Evolutionary conservation across 2,329 filamentous ascomycete genomes (phyloP), one percentile per base, ranked within the genome.

Genomic region (Fusarium caatingaense): DNA sequence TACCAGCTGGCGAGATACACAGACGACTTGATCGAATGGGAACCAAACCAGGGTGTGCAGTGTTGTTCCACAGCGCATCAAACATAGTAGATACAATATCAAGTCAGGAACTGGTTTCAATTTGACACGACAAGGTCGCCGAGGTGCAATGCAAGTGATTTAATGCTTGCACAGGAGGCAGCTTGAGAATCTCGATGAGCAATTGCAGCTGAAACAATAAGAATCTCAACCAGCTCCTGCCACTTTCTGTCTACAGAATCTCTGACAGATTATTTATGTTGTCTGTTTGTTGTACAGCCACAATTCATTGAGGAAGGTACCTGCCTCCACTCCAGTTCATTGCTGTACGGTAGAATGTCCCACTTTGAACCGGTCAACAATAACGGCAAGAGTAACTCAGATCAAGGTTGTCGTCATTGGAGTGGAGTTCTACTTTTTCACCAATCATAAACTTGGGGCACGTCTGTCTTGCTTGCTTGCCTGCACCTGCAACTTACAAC

Each of bases 371-470:
- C 65, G 69, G 34, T 37, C 34, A 37, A 37, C 11, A 47, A 57
- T 46, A 47, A 32, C 32, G 25, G 41, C 42, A 56, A 30, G 49
- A 56, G 48, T 44, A 50, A 45, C 46, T 25, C 53, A 63, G 68
- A 62, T 65, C 68, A 48, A 64, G 18, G 32, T 40, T 28, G 66
- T 70, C 72, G 72, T 75, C 72, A 74, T 71, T 53, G 18, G 41
- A 49, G 62, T 54, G 45, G 51, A 11, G 10, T 27, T 11, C 23
- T 20, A n/a, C 34, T 4, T 5, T n/a, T n/a, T 10, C 56, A 21
- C 73, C 71, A 75, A 74, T 75, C 49, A 69, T 6, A 21, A 37
- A 45, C 45, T 37, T 25, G 45, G 48, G 40, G 58, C 50, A 58
- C 53, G 66, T 64, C 67, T 49, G 51, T 54, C 50, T 69, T 68